Percentiles rank a stretch among this genome's conserved stretches.
These are phyloP conservation scores for Casuarina cunninghamiana DNA, from an alignment of 306 rosid species.

Conservation along the genomic window DNA sequence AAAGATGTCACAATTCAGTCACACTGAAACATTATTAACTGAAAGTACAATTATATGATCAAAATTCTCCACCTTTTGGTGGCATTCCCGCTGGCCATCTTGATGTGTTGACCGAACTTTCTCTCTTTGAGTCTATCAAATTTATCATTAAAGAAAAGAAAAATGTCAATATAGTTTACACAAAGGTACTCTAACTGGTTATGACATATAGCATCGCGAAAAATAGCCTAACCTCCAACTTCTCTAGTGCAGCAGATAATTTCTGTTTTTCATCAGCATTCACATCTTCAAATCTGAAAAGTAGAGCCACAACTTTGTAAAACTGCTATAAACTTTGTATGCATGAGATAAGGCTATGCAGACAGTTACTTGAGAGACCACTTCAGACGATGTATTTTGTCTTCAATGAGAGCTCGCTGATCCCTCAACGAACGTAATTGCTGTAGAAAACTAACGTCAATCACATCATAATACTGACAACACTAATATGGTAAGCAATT, in stretches of 20 bases:
- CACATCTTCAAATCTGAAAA: conserved; percentile 64
- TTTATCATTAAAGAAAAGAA: conserved; percentile 11
- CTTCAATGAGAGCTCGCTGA: conserved; percentile 80
- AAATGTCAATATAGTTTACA: not conserved
- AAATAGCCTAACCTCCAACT: conserved; percentile 63
- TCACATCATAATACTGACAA: conserved; percentile 12
- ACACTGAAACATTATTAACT: not conserved
- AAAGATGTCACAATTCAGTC: conserved; percentile 13
- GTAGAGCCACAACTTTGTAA: conserved; percentile 7
- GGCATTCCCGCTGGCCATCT: conserved; percentile 66
- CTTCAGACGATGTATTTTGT: conserved; percentile 76
- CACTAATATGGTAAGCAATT: not conserved
- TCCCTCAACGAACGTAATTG: conserved; percentile 73
- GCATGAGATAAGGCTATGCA: conserved; percentile 12
- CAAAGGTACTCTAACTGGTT: not conserved
- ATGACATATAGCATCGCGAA: conserved; percentile 3
- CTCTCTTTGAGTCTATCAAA: conserved; percentile 58
- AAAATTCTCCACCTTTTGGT: conserved; percentile 59
- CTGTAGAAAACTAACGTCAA: conserved; percentile 44
- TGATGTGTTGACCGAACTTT: conserved; percentile 70
- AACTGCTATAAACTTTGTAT: conserved; percentile 6
- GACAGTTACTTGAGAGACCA: conserved; percentile 79
- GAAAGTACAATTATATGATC: conserved; percentile 3
- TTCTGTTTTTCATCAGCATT: conserved; percentile 43
- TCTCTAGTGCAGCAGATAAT: conserved; percentile 44